phyloP scores from a whole-genome alignment of 1,284 basidiomycete species.

The Malassezia nana region DNA sequence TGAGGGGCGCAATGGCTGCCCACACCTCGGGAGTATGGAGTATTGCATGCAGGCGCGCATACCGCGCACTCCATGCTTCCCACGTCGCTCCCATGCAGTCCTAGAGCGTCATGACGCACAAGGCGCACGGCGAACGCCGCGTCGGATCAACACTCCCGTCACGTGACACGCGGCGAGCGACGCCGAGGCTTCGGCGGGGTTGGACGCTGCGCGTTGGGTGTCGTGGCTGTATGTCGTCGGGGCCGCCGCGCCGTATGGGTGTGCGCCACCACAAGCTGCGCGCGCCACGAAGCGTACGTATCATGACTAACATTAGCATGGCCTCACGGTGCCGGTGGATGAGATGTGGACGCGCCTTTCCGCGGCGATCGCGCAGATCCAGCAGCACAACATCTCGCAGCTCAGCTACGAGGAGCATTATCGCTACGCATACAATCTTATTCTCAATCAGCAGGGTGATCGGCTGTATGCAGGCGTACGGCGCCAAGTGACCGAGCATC shows the following conservation, averaged over 20 bases:
- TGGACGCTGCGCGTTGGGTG: background rate
- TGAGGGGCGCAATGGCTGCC: conserved; percentile 1
- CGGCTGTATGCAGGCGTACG: conserved; percentile 80
- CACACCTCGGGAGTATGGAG: conserved; percentile 6
- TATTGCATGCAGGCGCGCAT: conserved; percentile 6
- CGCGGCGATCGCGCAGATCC: conserved; percentile 83
- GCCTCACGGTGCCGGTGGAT: conserved; percentile 32
- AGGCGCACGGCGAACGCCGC: background rate
- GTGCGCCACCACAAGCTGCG: conserved; percentile 17
- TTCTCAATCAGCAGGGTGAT: conserved; percentile 62
- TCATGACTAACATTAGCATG: conserved; percentile 20
- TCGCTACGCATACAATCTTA: conserved; percentile 41
- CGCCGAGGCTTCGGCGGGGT: background rate
- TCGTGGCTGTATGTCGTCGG: conserved; percentile 14
- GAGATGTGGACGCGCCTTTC: conserved; percentile 61
- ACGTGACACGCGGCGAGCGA: background rate
- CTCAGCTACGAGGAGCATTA: conserved; percentile 96
- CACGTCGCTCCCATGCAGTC: background rate
- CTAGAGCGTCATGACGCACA: background rate
- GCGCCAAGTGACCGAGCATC: conserved; percentile 68
- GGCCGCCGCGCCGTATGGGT: conserved; percentile 15
- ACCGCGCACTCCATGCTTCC: conserved; percentile 11
- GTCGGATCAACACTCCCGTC: conserved; percentile 2
- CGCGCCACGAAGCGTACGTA: conserved; percentile 15
- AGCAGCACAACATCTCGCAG: conserved; percentile 81